Base-by-base conservation (phyloP, 2,329 filamentous ascomycete genomes). In the Phialophora tarda region DNA sequence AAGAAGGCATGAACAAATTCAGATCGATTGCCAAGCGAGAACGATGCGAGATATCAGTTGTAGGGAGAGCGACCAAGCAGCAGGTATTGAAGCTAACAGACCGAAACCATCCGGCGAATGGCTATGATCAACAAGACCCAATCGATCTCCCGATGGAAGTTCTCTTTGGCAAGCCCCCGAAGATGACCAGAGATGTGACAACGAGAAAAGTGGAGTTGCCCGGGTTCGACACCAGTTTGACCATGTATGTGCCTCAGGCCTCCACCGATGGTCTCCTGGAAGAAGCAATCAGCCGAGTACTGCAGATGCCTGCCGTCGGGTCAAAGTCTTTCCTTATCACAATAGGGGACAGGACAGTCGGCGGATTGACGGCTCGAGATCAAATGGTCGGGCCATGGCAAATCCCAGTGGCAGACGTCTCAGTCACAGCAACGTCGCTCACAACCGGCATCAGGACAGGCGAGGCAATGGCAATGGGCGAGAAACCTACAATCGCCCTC, bases 381-480 rank as follows among this genome's bases (percentile, higher is more conserved):
- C 95, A 98, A 78, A 93, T 98, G 87, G 94, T 97, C 62, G 95
- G 95, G 1, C 92, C 91, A 59, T 98, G 94, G 94, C 95, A 98
- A 77, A 91, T 89, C 12, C 95, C 95, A 2, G 93, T 98, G 14
- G 89, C 95, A 3, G 93, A 99, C 77, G 93, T 96, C 56, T 94
- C 93, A 2, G 94, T 98, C 26, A 98, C 94, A 24, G 88, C 91
- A 0, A 94, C 92, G 0, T 90, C 92, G 2, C 88, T 97, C 72
- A 86, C 88, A 55, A 81, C 84, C 17, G 91, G 89, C 66, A 85
- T 90, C 56, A 89, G 85, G 74, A 91, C 89, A 30, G 95, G 95
- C 72, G 95, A 98, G 78, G 93, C 93, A n/a, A 97, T 98, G 92
- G 90, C 93, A 1, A 96, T 97, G 90, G 95, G 95, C 38, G 94